Percentiles rank a stretch among this genome's conserved stretches.
Conservation (phyloP, 306 rosid species). For the Trifolium pratense region DNA sequence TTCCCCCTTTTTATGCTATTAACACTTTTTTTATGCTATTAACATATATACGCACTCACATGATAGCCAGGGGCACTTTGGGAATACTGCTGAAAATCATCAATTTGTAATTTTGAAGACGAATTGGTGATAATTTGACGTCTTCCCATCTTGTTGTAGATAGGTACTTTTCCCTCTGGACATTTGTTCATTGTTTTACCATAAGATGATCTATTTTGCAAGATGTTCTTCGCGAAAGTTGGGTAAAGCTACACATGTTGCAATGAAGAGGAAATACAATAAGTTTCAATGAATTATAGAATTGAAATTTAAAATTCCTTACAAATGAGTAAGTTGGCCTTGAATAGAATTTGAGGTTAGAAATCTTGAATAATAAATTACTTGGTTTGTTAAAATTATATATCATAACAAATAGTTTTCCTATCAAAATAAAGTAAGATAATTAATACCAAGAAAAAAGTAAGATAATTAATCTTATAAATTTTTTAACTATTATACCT, state of each 20-base stretch:
- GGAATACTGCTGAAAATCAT: not conserved
- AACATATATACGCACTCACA: not conserved
- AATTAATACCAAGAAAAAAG: not conserved
- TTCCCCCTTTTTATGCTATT: no score
- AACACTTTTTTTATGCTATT: no score
- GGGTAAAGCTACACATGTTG: not conserved
- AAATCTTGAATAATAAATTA: not conserved
- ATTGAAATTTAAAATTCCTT: not conserved
- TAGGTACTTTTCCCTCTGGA: not conserved
- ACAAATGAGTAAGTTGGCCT: not conserved
- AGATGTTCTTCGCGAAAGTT: not conserved
- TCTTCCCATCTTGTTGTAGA: not conserved
- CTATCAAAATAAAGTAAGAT: no score
- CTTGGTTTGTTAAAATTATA: not conserved
- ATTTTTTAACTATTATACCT: not conserved
- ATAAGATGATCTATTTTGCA: not conserved
- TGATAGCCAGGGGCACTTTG: not conserved
- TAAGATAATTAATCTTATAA: not conserved
- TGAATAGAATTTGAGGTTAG: not conserved
- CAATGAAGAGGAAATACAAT: not conserved
- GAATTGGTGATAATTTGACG: not conserved
- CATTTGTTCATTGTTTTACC: not conserved
- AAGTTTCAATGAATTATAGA: not conserved
- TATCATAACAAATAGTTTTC: not conserved
- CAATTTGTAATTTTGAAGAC: not conserved